These are phyloP conservation scores for Petunia axillaris DNA, from an alignment of 257 asterid genomes.

Conservation along the genomic window DNA sequence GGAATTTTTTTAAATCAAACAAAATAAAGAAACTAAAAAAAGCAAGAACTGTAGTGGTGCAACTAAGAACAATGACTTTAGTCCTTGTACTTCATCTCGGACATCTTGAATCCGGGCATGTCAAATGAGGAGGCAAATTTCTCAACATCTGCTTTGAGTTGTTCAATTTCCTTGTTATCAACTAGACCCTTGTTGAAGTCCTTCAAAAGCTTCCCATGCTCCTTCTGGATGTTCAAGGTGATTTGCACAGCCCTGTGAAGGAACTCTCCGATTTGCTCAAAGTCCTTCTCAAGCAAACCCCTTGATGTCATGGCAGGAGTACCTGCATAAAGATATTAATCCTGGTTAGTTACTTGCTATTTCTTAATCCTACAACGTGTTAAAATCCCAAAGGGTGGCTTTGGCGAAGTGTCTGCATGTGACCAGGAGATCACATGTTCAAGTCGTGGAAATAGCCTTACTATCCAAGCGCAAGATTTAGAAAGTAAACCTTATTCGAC, in stretches of 20 bases:
- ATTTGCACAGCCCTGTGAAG: slow-evolving; percentile 84
- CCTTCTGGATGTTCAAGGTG: slow-evolving; percentile 87
- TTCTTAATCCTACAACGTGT: background rate
- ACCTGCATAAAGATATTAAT: slow-evolving; percentile 46
- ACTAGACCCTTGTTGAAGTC: slow-evolving; percentile 94
- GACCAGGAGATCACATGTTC: background rate
- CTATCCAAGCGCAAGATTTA: background rate
- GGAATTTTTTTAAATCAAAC: background rate
- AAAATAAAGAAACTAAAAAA: background rate
- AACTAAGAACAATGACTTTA: slow-evolving; percentile 28
- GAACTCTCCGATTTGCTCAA: slow-evolving; percentile 92
- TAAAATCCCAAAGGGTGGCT: background rate
- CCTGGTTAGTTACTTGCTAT: background rate
- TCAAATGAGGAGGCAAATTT: slow-evolving; percentile 79
- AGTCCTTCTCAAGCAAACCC: slow-evolving; percentile 95
- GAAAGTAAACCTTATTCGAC: background rate
- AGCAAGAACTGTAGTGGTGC: background rate
- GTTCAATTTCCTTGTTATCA: slow-evolving; percentile 85
- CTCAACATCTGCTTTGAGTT: slow-evolving; percentile 90
- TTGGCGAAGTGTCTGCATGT: background rate
- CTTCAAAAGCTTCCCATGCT: slow-evolving; percentile 84
- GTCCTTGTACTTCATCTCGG: slow-evolving; percentile 92
- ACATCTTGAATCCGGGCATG: slow-evolving; percentile 92
- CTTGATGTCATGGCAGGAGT: slow-evolving; percentile 98
- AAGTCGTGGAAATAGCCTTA: background rate